phyloP scores from a whole-genome alignment of 371 early-diverging fungal species.

The Lichtheimia ornata region DNA sequence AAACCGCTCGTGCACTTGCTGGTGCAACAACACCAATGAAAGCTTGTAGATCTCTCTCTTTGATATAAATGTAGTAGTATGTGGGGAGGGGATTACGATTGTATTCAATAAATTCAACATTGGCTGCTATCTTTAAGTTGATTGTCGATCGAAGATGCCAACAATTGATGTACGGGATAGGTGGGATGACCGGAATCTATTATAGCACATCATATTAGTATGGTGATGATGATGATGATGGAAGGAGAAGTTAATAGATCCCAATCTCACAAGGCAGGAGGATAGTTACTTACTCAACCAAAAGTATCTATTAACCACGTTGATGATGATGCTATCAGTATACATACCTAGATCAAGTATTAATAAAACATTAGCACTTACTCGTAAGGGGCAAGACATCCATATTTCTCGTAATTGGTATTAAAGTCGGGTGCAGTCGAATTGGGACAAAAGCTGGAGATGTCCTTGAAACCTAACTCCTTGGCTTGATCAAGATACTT shows the following conservation, averaged over 20 bases:
- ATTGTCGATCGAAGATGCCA: constrained; percentile 5
- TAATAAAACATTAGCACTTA: neutral
- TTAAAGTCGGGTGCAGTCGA: constrained; percentile 19
- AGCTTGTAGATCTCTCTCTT: too few relatives aligned
- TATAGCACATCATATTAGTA: neutral
- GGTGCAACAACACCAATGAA: too few relatives aligned
- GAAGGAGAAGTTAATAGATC: neutral
- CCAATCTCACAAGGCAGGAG: neutral
- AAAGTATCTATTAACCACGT: constrained; percentile 1
- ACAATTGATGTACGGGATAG: constrained; percentile 18
- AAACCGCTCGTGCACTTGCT: too few relatives aligned
- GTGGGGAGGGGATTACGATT: neutral
- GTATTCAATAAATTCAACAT: neutral
- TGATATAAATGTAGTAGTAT: too few relatives aligned
- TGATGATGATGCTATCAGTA: neutral
- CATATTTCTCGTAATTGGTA: constrained; percentile 18
- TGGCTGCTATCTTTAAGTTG: neutral
- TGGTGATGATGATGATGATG: neutral
- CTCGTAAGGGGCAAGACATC: constrained; percentile 18
- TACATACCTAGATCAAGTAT: neutral
- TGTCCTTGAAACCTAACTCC: constrained; percentile 13
- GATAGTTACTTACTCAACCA: constrained; percentile 4
- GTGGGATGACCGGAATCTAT: constrained; percentile 19
- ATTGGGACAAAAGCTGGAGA: constrained; percentile 12
- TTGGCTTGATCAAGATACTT: constrained; percentile 12